A percentile compares a stretch with the other conserved stretches of the same genome.
These are phyloP conservation scores for Ajuga chamaepitys DNA, from an alignment of 257 asterid genomes.

Conservation along the genomic window DNA sequence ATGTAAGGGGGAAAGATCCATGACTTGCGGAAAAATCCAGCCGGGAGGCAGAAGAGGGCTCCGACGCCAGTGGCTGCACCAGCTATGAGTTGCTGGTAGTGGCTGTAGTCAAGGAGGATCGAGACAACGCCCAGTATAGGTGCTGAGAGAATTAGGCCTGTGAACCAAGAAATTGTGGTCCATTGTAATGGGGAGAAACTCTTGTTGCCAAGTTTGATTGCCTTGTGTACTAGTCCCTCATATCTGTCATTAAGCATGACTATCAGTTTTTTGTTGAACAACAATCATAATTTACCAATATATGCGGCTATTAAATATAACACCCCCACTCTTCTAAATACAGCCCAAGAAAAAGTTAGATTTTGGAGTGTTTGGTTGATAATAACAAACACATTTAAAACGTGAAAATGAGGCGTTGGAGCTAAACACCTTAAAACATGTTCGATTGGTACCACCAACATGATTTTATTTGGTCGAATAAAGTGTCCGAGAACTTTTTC, in stretches of 20 bases:
- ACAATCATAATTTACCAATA: neutral
- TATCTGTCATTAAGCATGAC: constrained; percentile 32
- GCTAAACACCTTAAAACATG: no score
- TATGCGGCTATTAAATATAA: no score
- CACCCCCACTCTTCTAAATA: no score
- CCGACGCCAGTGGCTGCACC: constrained; percentile 72
- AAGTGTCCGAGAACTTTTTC: no score
- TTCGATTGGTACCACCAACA: no score
- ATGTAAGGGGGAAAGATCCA: constrained; percentile 81
- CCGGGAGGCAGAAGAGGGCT: constrained; percentile 85
- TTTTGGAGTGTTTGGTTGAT: no score
- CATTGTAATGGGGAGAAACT: constrained; percentile 58
- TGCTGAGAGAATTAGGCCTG: constrained; percentile 65
- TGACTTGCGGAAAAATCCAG: constrained; percentile 64
- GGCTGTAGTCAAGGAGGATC: constrained; percentile 59
- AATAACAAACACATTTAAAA: no score
- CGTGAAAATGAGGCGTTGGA: no score
- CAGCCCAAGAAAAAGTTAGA: no score
- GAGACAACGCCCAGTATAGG: constrained; percentile 58
- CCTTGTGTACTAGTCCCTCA: constrained; percentile 40
- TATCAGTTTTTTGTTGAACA: neutral
- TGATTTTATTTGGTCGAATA: no score
- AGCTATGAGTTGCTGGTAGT: constrained; percentile 53
- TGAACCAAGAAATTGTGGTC: constrained; percentile 79
- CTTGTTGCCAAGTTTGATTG: constrained; percentile 37